A percentile compares a stretch with the other conserved stretches of the same genome.
Evolutionary conservation across 441 rosid species (phyloP).

Genomic region (Codiaeum variegatum): DNA sequence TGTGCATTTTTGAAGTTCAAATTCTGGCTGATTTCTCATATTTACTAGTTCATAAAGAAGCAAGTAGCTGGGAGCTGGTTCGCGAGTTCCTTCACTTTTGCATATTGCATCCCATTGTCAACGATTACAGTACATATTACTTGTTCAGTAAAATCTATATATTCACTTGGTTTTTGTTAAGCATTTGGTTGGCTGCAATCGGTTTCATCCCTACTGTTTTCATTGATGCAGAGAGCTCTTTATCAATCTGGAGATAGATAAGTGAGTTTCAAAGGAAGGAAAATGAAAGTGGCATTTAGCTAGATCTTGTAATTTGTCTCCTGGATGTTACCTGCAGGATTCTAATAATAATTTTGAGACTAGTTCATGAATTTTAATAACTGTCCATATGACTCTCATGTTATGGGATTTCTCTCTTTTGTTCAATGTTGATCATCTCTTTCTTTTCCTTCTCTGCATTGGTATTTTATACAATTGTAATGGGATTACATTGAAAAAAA

Average conservation of each 20-base stretch:
- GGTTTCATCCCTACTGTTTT: not conserved
- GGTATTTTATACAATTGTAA: not conserved
- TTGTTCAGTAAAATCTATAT: too few species aligned
- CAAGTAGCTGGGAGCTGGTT: not conserved
- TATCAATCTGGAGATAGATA: not conserved
- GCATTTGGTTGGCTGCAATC: not conserved
- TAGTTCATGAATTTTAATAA: slow-evolving; percentile 21
- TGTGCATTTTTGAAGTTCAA: not conserved
- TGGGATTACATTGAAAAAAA: too few species aligned
- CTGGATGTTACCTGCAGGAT: not conserved
- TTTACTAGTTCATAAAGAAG: not conserved
- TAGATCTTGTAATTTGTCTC: not conserved
- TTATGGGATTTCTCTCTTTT: not conserved
- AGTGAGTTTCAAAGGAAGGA: not conserved
- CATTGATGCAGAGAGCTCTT: slow-evolving; percentile 19
- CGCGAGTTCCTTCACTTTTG: too few species aligned
- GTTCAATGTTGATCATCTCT: not conserved
- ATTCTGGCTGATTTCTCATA: not conserved
- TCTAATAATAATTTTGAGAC: slow-evolving; percentile 5
- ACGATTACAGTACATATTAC: too few species aligned
- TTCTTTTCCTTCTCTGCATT: not conserved
- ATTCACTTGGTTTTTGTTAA: too few species aligned
- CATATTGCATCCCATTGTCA: too few species aligned
- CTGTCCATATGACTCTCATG: not conserved
- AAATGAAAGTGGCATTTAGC: not conserved